phyloP scores from a whole-genome alignment of 768 basidiomycete species.

The Hypholoma sublateritium region DNA sequence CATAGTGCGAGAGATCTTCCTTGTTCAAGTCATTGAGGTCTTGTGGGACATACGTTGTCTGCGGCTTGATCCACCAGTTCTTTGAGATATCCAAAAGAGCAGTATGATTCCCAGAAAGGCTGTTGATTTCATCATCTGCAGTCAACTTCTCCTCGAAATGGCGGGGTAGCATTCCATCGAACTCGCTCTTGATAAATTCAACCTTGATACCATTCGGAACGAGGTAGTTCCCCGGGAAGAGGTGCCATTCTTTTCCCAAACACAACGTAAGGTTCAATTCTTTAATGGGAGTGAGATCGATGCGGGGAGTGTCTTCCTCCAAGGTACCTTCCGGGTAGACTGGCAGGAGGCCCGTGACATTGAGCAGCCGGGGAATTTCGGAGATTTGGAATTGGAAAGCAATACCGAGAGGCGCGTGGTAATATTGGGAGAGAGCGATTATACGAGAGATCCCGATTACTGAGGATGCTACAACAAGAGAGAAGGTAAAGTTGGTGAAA shows the following conservation, averaged over 20 bases:
- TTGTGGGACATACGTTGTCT: conserved; percentile 57
- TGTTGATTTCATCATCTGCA: conserved; percentile 14
- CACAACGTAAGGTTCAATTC: conserved; percentile 78
- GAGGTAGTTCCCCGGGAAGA: conserved; percentile 89
- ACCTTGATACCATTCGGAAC: conserved; percentile 81
- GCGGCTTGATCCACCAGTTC: conserved; percentile 55
- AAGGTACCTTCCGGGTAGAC: conserved; percentile 33
- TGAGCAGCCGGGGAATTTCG: conserved; percentile 83
- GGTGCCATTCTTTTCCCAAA: conserved; percentile 93
- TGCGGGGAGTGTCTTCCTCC: conserved; percentile 45
- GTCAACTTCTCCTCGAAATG: conserved; percentile 52
- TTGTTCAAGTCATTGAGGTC: conserved; percentile 88
- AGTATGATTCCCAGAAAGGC: conserved; percentile 18
- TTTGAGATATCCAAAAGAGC: conserved; percentile 25
- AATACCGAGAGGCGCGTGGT: conserved; percentile 83
- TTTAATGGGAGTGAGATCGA: conserved; percentile 69
- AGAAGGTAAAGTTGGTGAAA: conserved; percentile 76
- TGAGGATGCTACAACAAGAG: conserved; percentile 62
- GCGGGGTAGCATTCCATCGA: conserved; percentile 84
- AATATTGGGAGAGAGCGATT: conserved; percentile 83
- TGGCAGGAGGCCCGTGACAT: conserved; percentile 63
- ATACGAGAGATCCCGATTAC: conserved; percentile 79
- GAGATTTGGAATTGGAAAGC: conserved; percentile 67
- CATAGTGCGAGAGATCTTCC: conserved; percentile 78
- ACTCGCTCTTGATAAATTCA: conserved; percentile 91